Percentiles rank a stretch among this genome's conserved stretches.
phyloP scores from a whole-genome alignment of 1,139 yeast species.

The Suhomyces bokatorum region DNA sequence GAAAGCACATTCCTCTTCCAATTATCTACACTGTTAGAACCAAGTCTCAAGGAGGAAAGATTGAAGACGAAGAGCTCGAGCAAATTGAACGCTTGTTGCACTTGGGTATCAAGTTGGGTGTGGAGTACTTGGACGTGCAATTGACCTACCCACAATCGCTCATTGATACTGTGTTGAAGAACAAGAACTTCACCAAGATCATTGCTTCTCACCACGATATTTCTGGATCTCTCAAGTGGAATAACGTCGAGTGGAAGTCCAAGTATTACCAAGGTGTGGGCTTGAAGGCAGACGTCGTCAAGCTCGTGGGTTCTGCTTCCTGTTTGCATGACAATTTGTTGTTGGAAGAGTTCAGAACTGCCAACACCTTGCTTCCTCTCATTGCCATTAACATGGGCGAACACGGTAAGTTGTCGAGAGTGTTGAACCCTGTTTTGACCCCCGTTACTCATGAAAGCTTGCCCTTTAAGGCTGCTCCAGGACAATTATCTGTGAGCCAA shows the following conservation, averaged over 20 bases:
- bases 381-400: constrained; percentile 84
- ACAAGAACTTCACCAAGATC: constrained; percentile 61
- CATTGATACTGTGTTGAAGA: constrained; percentile 30
- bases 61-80: constrained; percentile 50
- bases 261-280: constrained; percentile 67
- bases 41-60: constrained; percentile 75
- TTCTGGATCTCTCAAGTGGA: constrained; percentile 64
- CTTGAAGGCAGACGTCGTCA: constrained; percentile 71
- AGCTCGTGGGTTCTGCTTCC: constrained; percentile 79
- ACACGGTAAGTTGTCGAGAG: constrained; percentile 75
- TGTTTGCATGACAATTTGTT: constrained; percentile 65
- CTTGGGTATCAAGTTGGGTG: constrained; percentile 69
- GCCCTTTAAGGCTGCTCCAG: constrained; percentile 74
- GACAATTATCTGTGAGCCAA: constrained; percentile 64
- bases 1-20: constrained; percentile 66
- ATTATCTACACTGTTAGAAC: constrained; percentile 82
- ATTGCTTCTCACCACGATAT: constrained; percentile 85
- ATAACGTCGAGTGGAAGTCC: constrained; percentile 68
- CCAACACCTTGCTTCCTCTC: constrained; percentile 59
- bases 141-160: constrained; percentile 42
- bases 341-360: constrained; percentile 65
- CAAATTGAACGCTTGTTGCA: constrained; percentile 52
- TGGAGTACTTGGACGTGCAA: constrained; percentile 56
- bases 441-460: constrained; percentile 76
- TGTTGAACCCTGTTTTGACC: constrained; percentile 71